Base-by-base conservation (phyloP, 1,139 yeast species). In the Lodderomyces pseudojiufengensis region DNA sequence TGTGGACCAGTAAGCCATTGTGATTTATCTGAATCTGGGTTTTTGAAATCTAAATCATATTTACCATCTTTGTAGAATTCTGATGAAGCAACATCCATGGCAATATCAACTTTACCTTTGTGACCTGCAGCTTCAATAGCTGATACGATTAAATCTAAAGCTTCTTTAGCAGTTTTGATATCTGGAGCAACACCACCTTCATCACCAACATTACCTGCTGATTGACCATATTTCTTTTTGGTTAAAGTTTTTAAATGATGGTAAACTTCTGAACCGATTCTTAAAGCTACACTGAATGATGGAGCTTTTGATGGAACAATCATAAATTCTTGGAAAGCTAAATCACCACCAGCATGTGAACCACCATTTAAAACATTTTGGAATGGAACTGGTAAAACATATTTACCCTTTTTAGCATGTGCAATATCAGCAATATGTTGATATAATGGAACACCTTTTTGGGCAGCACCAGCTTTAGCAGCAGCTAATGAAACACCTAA, bases 121-220 rank as follows among this genome's bases (percentile, higher is more conserved):
- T 88, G 87, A 60, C 97, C 97, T 51, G 97, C 95, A 53, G 72
- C 66, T 62, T 80, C 84, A 65, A 90, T 88, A 61, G 97, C 86
- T 49, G 70, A 81, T 55, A 79, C 76, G 65, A 90, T 86, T 66
- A 90, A 82, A 73, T 88, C 95, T 55, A 90, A 76, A 53, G 97
- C 97, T 77, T 90, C 97, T 67, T 79, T 85, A 61, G 97, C 88
- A 54, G 95, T 78, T 50, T 82, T 76, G 55, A 90, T 80, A 70
- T 86, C 85, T 67, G 97, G 97, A 57, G 97, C 97, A 76, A 90
- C 95, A 78, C 97, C 97, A 81, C 97, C 97, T 78, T 90, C 97
- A 71, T 90, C 97, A 80, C 97, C 97, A 63, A 90, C 97, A 75
- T 90, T 90, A 73, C 95, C 97, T 58, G 97, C 97, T 47, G 95